phyloP scores from a whole-genome alignment of 2,329 filamentous ascomycete species.

The Neofusicoccum laricinum region DNA sequence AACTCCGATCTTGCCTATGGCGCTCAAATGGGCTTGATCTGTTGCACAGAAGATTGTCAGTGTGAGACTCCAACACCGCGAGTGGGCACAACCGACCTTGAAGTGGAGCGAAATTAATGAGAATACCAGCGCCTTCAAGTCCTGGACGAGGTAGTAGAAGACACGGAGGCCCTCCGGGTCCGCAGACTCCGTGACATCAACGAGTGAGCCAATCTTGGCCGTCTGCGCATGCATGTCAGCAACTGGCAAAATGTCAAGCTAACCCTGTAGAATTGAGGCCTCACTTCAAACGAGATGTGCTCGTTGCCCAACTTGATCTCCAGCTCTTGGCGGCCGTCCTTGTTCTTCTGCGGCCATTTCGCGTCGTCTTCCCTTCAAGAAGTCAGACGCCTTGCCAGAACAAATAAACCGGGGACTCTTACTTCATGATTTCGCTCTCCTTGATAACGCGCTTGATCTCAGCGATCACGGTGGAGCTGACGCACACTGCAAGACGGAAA shows the following conservation, averaged over 20 bases:
- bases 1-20: not conserved
- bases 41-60: slow-evolving; percentile 1
- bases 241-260: not conserved
- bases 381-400: slow-evolving; percentile 22
- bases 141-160: slow-evolving; percentile 98
- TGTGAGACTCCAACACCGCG: not conserved
- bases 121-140: slow-evolving; percentile 94
- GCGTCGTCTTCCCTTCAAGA: slow-evolving; percentile 82
- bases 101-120: slow-evolving; percentile 96
- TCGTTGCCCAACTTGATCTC: slow-evolving; percentile 93
- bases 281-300: slow-evolving; percentile 95
- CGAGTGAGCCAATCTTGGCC: slow-evolving; percentile 94
- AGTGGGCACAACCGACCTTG: slow-evolving; percentile 57
- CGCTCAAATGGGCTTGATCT: slow-evolving; percentile 69
- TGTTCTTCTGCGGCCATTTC: slow-evolving; percentile 99
- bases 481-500: slow-evolving; percentile 73
- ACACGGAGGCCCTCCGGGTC: slow-evolving; percentile 95
- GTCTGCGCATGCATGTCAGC: slow-evolving; percentile 57
- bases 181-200: slow-evolving; percentile 92
- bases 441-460: slow-evolving; percentile 98
- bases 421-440: slow-evolving; percentile 97
- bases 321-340: slow-evolving; percentile 93
- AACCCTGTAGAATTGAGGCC: slow-evolving; percentile 21
- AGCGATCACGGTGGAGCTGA: slow-evolving; percentile 83
- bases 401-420: slow-evolving; percentile 29